Conservation (phyloP, 2,329 filamentous ascomycete species). For the Fusarium odoratissimum region DNA sequence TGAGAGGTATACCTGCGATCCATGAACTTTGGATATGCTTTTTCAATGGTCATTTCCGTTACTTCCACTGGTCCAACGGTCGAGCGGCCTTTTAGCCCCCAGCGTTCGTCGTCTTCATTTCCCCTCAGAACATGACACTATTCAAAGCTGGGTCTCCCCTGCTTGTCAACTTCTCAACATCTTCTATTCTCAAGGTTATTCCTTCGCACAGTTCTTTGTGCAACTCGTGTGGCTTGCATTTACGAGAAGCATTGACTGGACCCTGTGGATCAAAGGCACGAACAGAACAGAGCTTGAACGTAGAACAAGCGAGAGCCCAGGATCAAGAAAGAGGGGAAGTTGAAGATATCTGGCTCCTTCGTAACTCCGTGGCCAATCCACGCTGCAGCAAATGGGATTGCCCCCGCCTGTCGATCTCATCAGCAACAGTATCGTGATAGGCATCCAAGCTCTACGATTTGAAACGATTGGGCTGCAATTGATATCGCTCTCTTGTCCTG, state of each 20-base stretch:
- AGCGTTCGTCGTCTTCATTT: constrained; percentile 4
- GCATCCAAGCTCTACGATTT: constrained; percentile 11
- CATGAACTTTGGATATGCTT: background rate
- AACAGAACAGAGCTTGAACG: background rate
- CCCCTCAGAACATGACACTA: constrained; percentile 1
- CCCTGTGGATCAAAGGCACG: constrained; percentile 29
- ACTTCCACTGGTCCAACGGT: background rate
- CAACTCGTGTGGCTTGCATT: constrained; percentile 7
- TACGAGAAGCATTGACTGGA: constrained; percentile 32
- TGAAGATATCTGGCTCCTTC: constrained; percentile 13
- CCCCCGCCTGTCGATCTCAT: constrained; percentile 38
- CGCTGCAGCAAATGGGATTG: constrained; percentile 13
- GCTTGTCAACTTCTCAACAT: constrained; percentile 30
- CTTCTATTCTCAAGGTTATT: constrained; percentile 3
- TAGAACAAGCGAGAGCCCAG: background rate
- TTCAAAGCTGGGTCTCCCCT: constrained; percentile 41
- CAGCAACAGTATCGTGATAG: constrained; percentile 14
- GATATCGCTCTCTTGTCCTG: background rate
- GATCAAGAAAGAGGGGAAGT: constrained; percentile 10
- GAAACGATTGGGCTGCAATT: constrained; percentile 17
- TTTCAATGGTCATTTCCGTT: background rate
- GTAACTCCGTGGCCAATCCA: constrained; percentile 24
- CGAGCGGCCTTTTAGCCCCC: background rate
- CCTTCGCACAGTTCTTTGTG: constrained; percentile 11
- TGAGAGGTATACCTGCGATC: background rate